These are phyloP conservation scores for Nigrospora sphaerica DNA, from an alignment of 2,329 filamentous ascomycete species.

Conservation along the genomic window DNA sequence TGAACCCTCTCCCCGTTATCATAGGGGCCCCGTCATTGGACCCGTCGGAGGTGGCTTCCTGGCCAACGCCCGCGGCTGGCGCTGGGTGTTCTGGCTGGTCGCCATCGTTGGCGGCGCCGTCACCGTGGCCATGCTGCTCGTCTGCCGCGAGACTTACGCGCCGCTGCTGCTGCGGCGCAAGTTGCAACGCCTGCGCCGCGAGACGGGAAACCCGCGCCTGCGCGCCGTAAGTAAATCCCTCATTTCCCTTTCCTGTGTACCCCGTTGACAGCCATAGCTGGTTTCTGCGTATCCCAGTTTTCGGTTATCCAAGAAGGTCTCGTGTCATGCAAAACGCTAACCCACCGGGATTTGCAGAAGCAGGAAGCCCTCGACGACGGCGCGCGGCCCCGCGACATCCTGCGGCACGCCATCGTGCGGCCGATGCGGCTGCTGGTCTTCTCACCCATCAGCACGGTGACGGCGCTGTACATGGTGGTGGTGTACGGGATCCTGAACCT, in stretches of 20 bases:
- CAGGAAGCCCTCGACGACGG: neutral
- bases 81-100: conserved; percentile 14
- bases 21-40: neutral
- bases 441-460: conserved; percentile 27
- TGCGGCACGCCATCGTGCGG: conserved; percentile 28
- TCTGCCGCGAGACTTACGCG: conserved; percentile 30
- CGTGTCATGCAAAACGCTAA: no score
- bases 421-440: conserved; percentile 31
- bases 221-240: conserved; percentile 19
- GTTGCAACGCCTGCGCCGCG: conserved; percentile 28
- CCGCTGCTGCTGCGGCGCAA: conserved; percentile 30
- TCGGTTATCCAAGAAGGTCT: no score
- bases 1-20: no score
- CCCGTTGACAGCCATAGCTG: conserved; percentile 24
- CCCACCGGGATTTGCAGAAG: no score
- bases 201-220: conserved; percentile 33
- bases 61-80: conserved; percentile 15
- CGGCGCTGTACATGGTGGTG: conserved; percentile 30
- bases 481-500: conserved; percentile 35
- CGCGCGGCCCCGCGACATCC: conserved; percentile 20
- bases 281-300: neutral
- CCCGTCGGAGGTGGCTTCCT: conserved; percentile 14
- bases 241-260: no score
- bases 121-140: conserved; percentile 15
- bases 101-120: conserved; percentile 10